Base-by-base conservation (phyloP, 805 yeast species). In the Candida sphagnicola region DNA sequence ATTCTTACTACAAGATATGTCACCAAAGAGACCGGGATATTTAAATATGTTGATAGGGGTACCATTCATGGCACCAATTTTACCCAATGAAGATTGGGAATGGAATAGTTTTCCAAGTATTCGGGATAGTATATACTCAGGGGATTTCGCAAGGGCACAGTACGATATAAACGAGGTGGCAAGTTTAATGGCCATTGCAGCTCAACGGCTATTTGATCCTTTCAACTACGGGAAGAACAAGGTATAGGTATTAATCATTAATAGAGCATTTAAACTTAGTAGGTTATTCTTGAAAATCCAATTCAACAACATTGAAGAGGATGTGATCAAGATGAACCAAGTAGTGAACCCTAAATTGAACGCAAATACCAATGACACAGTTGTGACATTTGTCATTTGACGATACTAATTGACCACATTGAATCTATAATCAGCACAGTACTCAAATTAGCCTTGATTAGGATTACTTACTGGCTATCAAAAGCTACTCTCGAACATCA, bases 91-190 rank as follows among this genome's bases (percentile, higher is more conserved):
- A 8, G 59, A 60, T 11, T 70, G 62, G 43, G 65, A 74, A 28
- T 75, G 83, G 74, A 78, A 80, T 59, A 71, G 85, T 2, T 88
- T 85, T 54, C 96, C 97, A 0, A 74, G 75, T 4, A 72, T 89
- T 2, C 71, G 95, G 44, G 95, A 89, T 53, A 80, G 77, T 0
- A 54, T 86, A 10, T 67, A 65, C 31, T 56, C 55, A 2, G 64
- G 67, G 0, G 74, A 80, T 42, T 74, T 77, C 68, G 62, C 51
- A 0, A 56, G 50, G 24, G 89, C 86, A 0, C 85, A 80, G 43
- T 46, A 55, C 2, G 79, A 80, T 45, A 56, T 83, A 6, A 61
- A 73, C 30, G 46, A 53, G 3, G 60, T 78, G 12, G 68, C 76
- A 0, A 45, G 32, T 13, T 12, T 54, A 18, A 45, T 63, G n/a